Conservation (phyloP, 1,284 basidiomycete genomes). For the Rhodotorula sp. region DNA sequence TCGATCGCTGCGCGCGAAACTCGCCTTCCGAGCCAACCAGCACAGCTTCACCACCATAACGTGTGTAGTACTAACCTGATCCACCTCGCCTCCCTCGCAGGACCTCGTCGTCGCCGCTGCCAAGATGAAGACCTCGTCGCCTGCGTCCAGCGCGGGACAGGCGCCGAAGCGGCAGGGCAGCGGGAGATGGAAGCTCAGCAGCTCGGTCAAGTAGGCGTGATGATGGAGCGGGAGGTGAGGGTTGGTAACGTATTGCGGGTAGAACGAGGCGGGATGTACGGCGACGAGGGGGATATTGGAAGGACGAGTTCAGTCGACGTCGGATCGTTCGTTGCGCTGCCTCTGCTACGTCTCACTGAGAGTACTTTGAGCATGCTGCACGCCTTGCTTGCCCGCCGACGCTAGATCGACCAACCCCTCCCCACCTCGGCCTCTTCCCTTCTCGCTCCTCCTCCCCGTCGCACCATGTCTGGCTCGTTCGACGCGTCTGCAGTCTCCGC, state of each 20-base stretch:
- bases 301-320: neutral
- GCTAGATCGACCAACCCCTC: neutral
- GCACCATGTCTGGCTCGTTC: constrained; percentile 9
- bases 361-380: no score
- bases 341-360: no score
- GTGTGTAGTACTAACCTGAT: no score
- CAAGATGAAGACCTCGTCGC: constrained; percentile 37
- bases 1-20: no score
- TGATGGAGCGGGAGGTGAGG: no score
- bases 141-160: neutral
- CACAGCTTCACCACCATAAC: no score
- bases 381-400: no score
- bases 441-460: neutral
- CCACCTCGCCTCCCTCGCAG: constrained; percentile 7
- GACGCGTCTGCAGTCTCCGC: constrained; percentile 10
- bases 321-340: no score
- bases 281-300: neutral
- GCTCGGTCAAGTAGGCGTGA: constrained; percentile 1
- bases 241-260: neutral
- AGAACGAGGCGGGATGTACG: neutral
- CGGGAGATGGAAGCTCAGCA: constrained; percentile 19
- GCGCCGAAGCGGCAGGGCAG: constrained; percentile 26
- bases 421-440: neutral
- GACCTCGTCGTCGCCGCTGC: constrained; percentile 43
- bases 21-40: no score